Base-by-base conservation (phyloP, 306 rosid species). In the Sophora flavescens region DNA sequence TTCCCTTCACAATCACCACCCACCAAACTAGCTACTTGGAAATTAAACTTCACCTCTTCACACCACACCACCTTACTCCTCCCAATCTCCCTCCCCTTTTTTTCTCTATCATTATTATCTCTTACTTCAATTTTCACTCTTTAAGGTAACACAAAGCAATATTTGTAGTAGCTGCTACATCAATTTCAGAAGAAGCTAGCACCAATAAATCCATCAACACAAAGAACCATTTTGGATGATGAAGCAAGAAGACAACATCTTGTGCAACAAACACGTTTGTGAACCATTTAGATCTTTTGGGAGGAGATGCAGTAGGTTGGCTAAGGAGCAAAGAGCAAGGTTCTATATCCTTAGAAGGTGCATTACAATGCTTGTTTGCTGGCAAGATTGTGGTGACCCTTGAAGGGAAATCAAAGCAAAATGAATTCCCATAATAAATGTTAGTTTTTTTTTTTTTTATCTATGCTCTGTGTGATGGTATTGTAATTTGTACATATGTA, bases 321-420 rank as follows among this genome's bases (percentile, higher is more conserved):
- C 85, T 69, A 92, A 92, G 84, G 93, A 92, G 83, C 93, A 87
- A 26, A 84, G 92, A 17, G 97, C 85, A 12, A 84, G 91, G 74
- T 92, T 92, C 84, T 92, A 92, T 67, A 92, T 92, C 44, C 86
- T 92, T 78, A 81, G 96, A 0, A 82, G 90, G 30, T 90, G 97
- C 76, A 72, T 92, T 85, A 82, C 84, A 67, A 92, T 92, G 97
- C 93, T 92, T 50, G 36, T 88, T 14, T 92, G 97, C 54, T 92
- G 96, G 97, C 82, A 79, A 51, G 91, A 87, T 52, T 76, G 75
- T 8, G 80, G 69, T 22, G 89, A 90, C 15, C 15, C 68, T 80
- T 54, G 53, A 67, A 54, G 7, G 36, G 38, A 59, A 41, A n/a
- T 5, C 4, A 13, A 26, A 70, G 22, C 5, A 16, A 48, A 35